phyloP scores from a whole-genome alignment of 2,329 filamentous ascomycete genomes.

The Arthroderma uncinatum region DNA sequence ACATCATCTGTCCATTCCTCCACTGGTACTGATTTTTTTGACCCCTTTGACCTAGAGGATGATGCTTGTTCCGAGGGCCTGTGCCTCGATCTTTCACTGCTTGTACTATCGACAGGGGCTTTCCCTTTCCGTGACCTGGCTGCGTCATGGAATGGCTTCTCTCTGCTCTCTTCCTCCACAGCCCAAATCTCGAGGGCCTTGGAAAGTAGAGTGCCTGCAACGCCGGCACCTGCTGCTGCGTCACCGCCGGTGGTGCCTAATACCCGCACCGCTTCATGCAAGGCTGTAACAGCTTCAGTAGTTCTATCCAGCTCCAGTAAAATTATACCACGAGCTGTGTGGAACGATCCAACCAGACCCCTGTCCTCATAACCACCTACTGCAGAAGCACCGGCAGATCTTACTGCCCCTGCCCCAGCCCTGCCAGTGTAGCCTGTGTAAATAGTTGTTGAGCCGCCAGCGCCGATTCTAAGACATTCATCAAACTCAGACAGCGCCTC shows the following conservation, averaged over 20 bases:
- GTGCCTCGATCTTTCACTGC: constrained; percentile 17
- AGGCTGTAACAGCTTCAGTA: constrained; percentile 65
- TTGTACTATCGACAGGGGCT: neutral
- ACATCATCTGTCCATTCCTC: constrained; percentile 31
- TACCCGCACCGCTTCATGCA: constrained; percentile 59
- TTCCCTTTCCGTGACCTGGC: constrained; percentile 19
- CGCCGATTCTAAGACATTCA: constrained; percentile 67
- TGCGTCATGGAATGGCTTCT: constrained; percentile 1
- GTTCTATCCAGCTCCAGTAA: constrained; percentile 64
- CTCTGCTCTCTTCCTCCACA: constrained; percentile 24
- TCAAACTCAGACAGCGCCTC: constrained; percentile 74
- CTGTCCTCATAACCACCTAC: constrained; percentile 39
- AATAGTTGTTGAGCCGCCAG: constrained; percentile 62
- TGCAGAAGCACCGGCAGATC: constrained; percentile 28
- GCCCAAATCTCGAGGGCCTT: constrained; percentile 39
- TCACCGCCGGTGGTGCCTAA: constrained; percentile 37
- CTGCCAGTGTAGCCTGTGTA: constrained; percentile 54
- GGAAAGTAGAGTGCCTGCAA: constrained; percentile 36
- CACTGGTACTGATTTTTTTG: constrained; percentile 12
- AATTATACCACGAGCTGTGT: constrained; percentile 58
- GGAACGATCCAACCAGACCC: constrained; percentile 36
- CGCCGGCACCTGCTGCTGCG: constrained; percentile 37
- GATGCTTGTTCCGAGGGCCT: constrained; percentile 13
- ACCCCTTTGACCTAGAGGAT: constrained; percentile 1
- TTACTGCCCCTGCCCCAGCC: constrained; percentile 25